Base-by-base conservation (phyloP, 169 alveolate genomes). In the Fabrea salina region DNA sequence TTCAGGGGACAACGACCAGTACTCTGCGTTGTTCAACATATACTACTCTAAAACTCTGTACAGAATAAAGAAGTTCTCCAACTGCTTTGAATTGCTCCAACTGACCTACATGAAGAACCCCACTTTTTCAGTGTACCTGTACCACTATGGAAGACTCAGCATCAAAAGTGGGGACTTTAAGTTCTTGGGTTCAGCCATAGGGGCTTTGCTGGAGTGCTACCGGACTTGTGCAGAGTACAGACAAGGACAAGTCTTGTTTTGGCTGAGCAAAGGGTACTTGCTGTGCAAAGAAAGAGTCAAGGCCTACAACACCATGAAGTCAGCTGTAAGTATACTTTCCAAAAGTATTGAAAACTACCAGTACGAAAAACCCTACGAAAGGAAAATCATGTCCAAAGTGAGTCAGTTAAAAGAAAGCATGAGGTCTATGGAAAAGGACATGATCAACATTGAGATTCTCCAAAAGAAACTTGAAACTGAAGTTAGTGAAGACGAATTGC, bases 161-260 rank as follows among this genome's bases (percentile, higher is more conserved):
- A 50, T 75, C 0, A 53, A 51, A 25, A 39, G 78, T n/a, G 50
- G 57, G 7, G 56, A 53, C 16, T 13, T 19, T 5, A 39, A 51
- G 27, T 85, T 57, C 53, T 44, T 61, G 22, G 90, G 90, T 5
- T 49, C 85, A 35, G 90, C 85, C 3, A 75, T 85, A 4, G 90
- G 90, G n/a, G 86, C 86, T 37, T 44, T 85, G 37, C 72, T 66
- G 40, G 90, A 85, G 70, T 74, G 86, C 25, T 27, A 75, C 19
- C 61, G 83, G 59, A 59, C 77, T 2, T 80, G 79, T 27, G 3
- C 56, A 32, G 75, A 64, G 19, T 4, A 3, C 7, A 51, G 75
- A 0, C 54, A 64, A 25, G 75, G 75, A n/a, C 75, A 64, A 40
- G 19, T 37, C 19, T 64, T 39, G 35, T 64, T 39, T 64, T 64